phyloP scores from a whole-genome alignment of 192 early-diverging fungal genomes.

The Coemansia pectinata region DNA sequence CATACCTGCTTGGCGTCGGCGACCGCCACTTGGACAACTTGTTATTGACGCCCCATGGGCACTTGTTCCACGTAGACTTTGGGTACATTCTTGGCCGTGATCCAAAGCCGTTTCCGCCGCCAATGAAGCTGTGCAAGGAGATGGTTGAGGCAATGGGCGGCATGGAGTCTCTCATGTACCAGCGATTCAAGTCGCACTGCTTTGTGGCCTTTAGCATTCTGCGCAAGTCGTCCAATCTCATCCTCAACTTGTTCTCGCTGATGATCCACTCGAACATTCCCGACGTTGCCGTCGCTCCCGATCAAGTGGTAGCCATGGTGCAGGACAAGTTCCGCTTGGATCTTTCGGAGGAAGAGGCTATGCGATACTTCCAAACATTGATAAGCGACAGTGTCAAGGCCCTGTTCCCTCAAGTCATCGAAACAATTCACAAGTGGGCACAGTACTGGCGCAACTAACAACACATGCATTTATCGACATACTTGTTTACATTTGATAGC shows the following conservation, averaged over 20 bases:
- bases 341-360: slow-evolving; percentile 89
- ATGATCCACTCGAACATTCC: slow-evolving; percentile 98
- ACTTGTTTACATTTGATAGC: background rate
- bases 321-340: slow-evolving; percentile 96
- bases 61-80: slow-evolving; percentile 97
- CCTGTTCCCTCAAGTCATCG: slow-evolving; percentile 97
- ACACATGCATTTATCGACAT: background rate
- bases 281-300: slow-evolving; percentile 97
- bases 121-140: slow-evolving; percentile 99
- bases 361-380: slow-evolving; percentile 87
- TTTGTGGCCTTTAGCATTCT: slow-evolving; percentile 94
- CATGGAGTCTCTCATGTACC: slow-evolving; percentile 81
- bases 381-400: slow-evolving; percentile 95
- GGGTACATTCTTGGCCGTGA: slow-evolving; percentile 98
- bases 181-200: slow-evolving; percentile 90
- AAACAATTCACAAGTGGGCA: slow-evolving; percentile 96
- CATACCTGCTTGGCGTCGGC: slow-evolving; percentile 95
- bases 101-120: slow-evolving; percentile 99
- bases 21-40: slow-evolving; percentile 98
- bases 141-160: slow-evolving; percentile 99
- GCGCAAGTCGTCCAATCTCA: slow-evolving; percentile 91
- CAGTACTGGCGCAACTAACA: slow-evolving; percentile 69
- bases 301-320: slow-evolving; percentile 95
- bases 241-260: slow-evolving; percentile 95
- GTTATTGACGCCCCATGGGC: slow-evolving; percentile 82